Evolutionary conservation across 495 filamentous ascomycete species (phyloP).

Genomic region (Evernia prunastri): DNA sequence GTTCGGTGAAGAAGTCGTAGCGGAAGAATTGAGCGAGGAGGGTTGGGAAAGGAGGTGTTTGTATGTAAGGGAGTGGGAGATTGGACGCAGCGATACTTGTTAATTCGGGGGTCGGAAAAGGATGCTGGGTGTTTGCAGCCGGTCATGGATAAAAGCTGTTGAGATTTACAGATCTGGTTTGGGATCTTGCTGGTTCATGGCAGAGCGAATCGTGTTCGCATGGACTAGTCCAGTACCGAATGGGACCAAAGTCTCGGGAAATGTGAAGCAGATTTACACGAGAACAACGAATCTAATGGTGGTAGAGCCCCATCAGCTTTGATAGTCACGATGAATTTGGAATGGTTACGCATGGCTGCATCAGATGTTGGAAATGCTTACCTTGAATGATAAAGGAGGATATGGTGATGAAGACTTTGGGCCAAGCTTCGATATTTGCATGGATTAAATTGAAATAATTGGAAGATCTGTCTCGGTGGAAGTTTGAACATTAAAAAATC

Average conservation of each 20-base stretch:
- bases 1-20: slow-evolving; percentile 1
- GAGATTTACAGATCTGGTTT: background rate
- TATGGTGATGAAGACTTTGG: background rate
- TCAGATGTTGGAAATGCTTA: slow-evolving; percentile 2
- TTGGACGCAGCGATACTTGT: background rate
- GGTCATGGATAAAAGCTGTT: background rate
- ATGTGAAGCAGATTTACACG: slow-evolving; percentile 5
- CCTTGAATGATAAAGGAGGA: slow-evolving; percentile 1
- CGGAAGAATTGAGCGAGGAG: slow-evolving; percentile 9
- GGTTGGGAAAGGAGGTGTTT: background rate
- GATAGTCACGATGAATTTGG: slow-evolving; percentile 14
- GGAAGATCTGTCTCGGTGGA: background rate
- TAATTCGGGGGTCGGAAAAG: background rate
- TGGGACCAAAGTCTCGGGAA: slow-evolving; percentile 6
- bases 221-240: background rate
- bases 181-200: background rate
- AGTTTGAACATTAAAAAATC: too few relatives aligned
- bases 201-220: background rate
- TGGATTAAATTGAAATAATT: background rate
- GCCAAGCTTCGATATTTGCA: background rate
- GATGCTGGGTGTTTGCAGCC: slow-evolving; percentile 1
- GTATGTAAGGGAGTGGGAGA: slow-evolving; percentile 19
- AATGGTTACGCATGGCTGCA: slow-evolving; percentile 3
- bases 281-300: slow-evolving; percentile 4
- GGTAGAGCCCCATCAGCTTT: background rate